Evolutionary conservation across 2,329 filamentous ascomycete species (phyloP), one percentile per base, ranked within the genome.

Genomic region (Daldinia eschscholtzii): DNA sequence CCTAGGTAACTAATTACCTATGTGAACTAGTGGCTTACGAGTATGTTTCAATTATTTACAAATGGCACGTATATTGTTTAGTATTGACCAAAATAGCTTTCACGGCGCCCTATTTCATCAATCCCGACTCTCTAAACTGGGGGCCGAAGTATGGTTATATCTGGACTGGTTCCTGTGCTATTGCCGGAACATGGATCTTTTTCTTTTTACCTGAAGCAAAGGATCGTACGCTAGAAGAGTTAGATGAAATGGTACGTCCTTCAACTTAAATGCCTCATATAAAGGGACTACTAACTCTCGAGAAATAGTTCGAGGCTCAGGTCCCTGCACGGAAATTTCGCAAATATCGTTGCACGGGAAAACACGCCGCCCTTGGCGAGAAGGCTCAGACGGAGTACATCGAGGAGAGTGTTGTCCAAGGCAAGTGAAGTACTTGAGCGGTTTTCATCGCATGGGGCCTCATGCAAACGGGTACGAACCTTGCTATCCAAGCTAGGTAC

Each of bases 51-150:
- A 23, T 46, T 4, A 15, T 39, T 28, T 9, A 15, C 28, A 28
- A 26, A 41, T 18, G 13, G 13, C 23, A 10, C 5, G 9, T 50
- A 37, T 7, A 18, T 57, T 61, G 18, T 15, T 42, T 12, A 37
- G 42, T 23, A 42, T 39, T 44, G 30, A 61, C 2, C 33, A 26
- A 56, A 18, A 3, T 55, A 72, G 70, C 85, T 0, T 88, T 88
- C 70, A 88, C 86, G 0, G 85, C 86, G 1, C 86, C 86, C 0
- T 88, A 88, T 72, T 89, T 89, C 71, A 88, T 89, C 76, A 88
- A 88, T 69, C 84, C 85, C 0, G 75, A 79, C 13, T 76, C 83
- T 0, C 76, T 89, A 42, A 83, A 85, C 71, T 89, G 86, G 86
- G 87, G 86, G 0, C 86, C 87, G 0, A 84, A 84, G 65, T 88